These are phyloP conservation scores for Coemansia sp. DNA, from an alignment of 192 early-diverging fungal species.

Conservation along the genomic window DNA sequence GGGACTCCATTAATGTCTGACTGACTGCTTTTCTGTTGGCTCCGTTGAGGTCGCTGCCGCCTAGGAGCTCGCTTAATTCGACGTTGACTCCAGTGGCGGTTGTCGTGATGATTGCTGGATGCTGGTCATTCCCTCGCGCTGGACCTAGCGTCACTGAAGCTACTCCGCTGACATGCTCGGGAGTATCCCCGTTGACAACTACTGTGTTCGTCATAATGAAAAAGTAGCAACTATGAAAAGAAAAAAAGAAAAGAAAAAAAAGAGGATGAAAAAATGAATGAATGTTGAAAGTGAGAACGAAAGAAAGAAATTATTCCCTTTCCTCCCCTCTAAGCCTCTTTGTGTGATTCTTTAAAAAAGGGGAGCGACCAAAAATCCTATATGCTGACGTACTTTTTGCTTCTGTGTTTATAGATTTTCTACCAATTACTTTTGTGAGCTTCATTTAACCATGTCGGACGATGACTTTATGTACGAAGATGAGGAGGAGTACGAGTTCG, in stretches of 20 bases:
- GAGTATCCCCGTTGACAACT: not conserved
- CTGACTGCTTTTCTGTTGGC: constrained; percentile 16
- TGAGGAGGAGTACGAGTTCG: constrained; percentile 42
- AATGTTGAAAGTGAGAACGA: not conserved
- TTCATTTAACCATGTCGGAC: constrained; percentile 36
- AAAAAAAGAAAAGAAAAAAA: too few relatives aligned
- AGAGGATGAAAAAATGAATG: constrained; percentile 2
- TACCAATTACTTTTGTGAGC: not conserved
- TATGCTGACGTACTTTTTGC: not conserved
- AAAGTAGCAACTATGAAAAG: not conserved
- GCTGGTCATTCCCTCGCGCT: constrained; percentile 19
- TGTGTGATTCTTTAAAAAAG: not conserved
- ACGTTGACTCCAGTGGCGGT: constrained; percentile 42
- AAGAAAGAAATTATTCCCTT: not conserved
- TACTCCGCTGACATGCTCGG: constrained; percentile 13
- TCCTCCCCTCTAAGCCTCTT: not conserved
- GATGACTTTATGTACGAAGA: constrained; percentile 55
- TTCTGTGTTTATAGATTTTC: not conserved
- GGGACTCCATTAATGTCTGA: constrained; percentile 41
- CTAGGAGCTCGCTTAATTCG: constrained; percentile 44
- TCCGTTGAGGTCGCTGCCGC: constrained; percentile 11
- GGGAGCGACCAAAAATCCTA: not conserved
- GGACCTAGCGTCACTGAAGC: constrained; percentile 35
- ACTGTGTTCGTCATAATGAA: constrained; percentile 19
- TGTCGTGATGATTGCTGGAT: constrained; percentile 32